A percentile compares a stretch with the other conserved stretches of the same genome.
Evolutionary conservation across 1,139 yeast genomes (phyloP).

Genomic region (Saccharomyces hybrid): DNA sequence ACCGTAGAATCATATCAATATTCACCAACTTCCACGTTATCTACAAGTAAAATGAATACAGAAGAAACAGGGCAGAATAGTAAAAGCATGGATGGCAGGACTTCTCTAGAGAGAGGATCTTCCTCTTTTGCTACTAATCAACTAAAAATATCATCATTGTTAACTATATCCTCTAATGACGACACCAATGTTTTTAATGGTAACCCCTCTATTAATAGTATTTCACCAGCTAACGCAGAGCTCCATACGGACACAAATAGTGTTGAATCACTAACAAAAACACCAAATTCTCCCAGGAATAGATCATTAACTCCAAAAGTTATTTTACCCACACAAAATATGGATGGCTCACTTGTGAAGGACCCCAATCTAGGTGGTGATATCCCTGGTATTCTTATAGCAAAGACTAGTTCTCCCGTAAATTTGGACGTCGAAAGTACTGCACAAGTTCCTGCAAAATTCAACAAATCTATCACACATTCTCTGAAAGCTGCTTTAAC

Average conservation of each 20-base stretch:
- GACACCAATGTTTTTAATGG: not conserved
- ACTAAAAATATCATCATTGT: slow-evolving; percentile 7
- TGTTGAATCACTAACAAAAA: not conserved
- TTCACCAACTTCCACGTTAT: not conserved
- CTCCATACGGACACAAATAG: not conserved
- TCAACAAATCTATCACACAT: not conserved
- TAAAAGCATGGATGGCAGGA: not conserved
- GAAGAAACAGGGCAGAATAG: slow-evolving; percentile 1
- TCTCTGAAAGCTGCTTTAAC: not conserved
- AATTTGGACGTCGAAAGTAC: slow-evolving; percentile 2
- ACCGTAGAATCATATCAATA: not conserved
- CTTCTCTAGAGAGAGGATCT: not conserved
- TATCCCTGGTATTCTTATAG: slow-evolving; percentile 12
- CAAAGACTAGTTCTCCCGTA: slow-evolving; percentile 20
- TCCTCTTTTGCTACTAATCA: slow-evolving; percentile 3
- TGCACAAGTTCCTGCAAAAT: not conserved
- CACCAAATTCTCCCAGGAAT: not conserved
- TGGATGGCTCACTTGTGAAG: slow-evolving; percentile 4
- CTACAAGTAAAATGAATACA: not conserved
- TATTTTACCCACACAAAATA: slow-evolving; percentile 19
- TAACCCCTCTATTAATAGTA: not conserved
- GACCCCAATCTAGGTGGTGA: slow-evolving; percentile 2
- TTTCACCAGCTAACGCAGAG: not conserved
- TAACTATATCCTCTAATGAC: slow-evolving; percentile 4
- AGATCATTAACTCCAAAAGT: slow-evolving; percentile 7